Evolutionary conservation across 1,284 basidiomycete genomes (phyloP).

Genomic region (Apiotrichum siamense): DNA sequence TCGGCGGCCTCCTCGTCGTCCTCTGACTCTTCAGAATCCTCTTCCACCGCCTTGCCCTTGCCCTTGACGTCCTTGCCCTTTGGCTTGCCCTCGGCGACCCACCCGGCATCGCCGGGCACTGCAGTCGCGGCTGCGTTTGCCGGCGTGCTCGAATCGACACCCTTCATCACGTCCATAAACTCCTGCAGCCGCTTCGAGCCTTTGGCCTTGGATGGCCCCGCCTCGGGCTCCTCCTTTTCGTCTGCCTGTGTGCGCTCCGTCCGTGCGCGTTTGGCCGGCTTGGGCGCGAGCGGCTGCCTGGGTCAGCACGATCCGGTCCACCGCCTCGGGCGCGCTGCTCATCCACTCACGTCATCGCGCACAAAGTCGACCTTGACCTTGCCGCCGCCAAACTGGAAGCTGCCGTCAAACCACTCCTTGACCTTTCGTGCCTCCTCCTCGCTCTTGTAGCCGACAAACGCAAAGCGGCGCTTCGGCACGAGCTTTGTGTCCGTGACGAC

Average conservation of each 20-base stretch:
- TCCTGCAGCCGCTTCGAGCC: constrained; percentile 56
- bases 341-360: constrained; percentile 56
- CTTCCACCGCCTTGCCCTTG: constrained; percentile 48
- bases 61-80: constrained; percentile 54
- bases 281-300: constrained; percentile 23
- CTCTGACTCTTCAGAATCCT: constrained; percentile 29
- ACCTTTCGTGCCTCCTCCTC: constrained; percentile 69
- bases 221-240: constrained; percentile 10
- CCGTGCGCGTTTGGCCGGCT: constrained; percentile 22
- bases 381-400: constrained; percentile 66
- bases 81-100: constrained; percentile 29
- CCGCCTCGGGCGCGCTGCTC: no score
- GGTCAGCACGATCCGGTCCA: no score
- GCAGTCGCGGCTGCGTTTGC: constrained; percentile 3
- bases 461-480: constrained; percentile 76
- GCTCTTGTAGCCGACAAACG: constrained; percentile 85
- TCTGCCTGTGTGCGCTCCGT: constrained; percentile 5
- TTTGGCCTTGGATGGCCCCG: constrained; percentile 51
- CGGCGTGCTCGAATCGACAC: constrained; percentile 48
- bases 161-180: constrained; percentile 48
- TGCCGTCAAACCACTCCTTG: constrained; percentile 77
- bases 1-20: constrained; percentile 48
- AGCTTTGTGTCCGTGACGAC: constrained; percentile 81
- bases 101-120: constrained; percentile 30
- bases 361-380: constrained; percentile 71